phyloP scores from a whole-genome alignment of 2,329 filamentous ascomycete genomes.

The Talaromyces amestolkiae region DNA sequence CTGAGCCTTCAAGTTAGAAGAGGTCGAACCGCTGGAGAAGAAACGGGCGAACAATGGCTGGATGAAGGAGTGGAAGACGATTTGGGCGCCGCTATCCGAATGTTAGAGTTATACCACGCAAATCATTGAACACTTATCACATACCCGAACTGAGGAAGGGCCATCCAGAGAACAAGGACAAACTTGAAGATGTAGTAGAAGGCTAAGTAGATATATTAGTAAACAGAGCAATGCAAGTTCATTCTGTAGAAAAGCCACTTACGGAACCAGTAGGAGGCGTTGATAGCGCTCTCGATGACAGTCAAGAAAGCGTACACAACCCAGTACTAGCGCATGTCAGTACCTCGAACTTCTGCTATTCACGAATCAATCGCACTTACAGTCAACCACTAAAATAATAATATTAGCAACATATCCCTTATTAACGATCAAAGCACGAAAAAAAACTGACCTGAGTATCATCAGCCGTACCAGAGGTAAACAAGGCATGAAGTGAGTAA shows the following conservation, averaged over 20 bases:
- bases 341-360: background rate
- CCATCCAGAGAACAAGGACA: slow-evolving; percentile 93
- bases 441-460: slow-evolving; percentile 58
- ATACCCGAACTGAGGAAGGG: slow-evolving; percentile 90
- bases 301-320: slow-evolving; percentile 65
- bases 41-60: slow-evolving; percentile 89
- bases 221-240: slow-evolving; percentile 25
- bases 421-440: background rate
- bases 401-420: background rate
- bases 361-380: slow-evolving; percentile 36
- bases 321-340: slow-evolving; percentile 56
- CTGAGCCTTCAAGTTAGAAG: slow-evolving; percentile 84
- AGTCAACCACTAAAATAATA: slow-evolving; percentile 58
- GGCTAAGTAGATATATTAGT: slow-evolving; percentile 42
- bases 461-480: slow-evolving; percentile 59
- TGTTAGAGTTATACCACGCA: slow-evolving; percentile 7
- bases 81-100: slow-evolving; percentile 74
- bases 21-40: slow-evolving; percentile 74
- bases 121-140: slow-evolving; percentile 37
- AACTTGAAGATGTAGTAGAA: slow-evolving; percentile 99
- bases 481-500: slow-evolving; percentile 64
- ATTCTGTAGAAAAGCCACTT: slow-evolving; percentile 27
- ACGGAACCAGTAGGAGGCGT: slow-evolving; percentile 68
- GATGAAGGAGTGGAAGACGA: slow-evolving; percentile 95
- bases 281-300: slow-evolving; percentile 64